A percentile compares a stretch with the other conserved stretches of the same genome.
phyloP scores from a whole-genome alignment of 305 asterid species.

The Lippia alba region DNA sequence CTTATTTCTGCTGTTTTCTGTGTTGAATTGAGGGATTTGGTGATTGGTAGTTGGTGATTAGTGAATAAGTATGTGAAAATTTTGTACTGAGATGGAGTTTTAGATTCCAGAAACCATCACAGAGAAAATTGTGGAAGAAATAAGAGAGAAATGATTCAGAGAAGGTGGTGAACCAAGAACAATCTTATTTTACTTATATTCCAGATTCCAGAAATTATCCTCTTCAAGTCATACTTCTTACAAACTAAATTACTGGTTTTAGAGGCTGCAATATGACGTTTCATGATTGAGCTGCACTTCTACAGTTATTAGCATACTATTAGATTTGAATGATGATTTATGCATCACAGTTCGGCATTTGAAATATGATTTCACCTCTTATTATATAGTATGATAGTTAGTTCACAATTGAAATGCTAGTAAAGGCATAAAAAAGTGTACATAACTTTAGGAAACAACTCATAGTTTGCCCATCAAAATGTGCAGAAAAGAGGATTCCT shows the following conservation, averaged over 20 bases:
- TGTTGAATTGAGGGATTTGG: constrained; percentile 5
- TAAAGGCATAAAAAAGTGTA: background rate
- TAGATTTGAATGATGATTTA: background rate
- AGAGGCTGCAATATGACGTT: background rate
- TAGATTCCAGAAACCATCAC: background rate
- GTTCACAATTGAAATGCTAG: background rate
- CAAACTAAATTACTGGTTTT: background rate
- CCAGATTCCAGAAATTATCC: background rate
- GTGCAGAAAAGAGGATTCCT: background rate
- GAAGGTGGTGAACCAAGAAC: background rate
- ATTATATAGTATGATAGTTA: background rate
- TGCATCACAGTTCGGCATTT: background rate
- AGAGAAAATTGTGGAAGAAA: background rate
- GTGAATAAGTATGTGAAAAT: constrained; percentile 1
- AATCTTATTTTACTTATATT: background rate
- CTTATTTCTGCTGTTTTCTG: background rate
- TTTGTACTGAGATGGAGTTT: background rate
- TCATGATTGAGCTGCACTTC: background rate
- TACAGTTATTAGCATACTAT: background rate
- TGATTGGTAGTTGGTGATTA: constrained; percentile 5
- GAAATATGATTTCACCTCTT: no score
- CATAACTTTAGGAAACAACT: background rate
- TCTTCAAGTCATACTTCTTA: background rate
- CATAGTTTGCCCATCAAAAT: background rate
- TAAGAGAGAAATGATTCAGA: background rate